Evolutionary conservation across 768 basidiomycete species (phyloP).

Genomic region (Lentinula sp.): DNA sequence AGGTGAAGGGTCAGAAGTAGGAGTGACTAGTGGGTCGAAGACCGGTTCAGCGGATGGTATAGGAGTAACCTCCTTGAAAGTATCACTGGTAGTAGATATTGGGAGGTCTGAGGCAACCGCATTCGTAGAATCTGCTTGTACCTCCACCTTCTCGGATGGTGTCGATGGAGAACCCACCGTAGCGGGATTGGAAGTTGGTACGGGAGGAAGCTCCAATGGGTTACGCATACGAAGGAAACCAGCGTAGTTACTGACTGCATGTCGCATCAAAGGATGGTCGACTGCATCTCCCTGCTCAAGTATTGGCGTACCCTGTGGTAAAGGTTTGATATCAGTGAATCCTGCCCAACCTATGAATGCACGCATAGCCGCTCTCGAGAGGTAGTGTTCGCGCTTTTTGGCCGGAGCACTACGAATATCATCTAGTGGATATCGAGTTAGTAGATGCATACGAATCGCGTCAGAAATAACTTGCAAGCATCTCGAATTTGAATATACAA

Average conservation of each 20-base stretch:
- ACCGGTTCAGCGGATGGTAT: background rate
- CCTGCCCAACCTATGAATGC: conserved; percentile 1
- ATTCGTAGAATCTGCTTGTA: background rate
- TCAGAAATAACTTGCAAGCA: background rate
- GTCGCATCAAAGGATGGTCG: conserved; percentile 4
- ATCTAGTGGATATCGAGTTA: background rate
- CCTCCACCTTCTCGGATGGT: background rate
- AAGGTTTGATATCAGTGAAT: background rate
- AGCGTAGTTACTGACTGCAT: background rate
- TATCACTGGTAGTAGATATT: background rate
- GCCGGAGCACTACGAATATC: background rate
- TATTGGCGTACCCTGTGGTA: background rate
- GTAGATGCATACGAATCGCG: background rate
- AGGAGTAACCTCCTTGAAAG: background rate
- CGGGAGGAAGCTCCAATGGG: background rate
- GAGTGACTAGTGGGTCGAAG: background rate
- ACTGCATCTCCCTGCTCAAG: background rate
- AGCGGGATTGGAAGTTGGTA: background rate
- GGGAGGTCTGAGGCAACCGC: background rate
- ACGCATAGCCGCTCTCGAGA: background rate
- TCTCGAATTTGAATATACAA: background rate
- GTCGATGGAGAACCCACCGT: background rate
- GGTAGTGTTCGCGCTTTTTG: background rate
- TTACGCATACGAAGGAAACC: background rate
- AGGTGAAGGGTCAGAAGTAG: background rate